These are phyloP conservation scores for Capronia coronata DNA, from an alignment of 2,329 filamentous ascomycete genomes.

Conservation along the genomic window DNA sequence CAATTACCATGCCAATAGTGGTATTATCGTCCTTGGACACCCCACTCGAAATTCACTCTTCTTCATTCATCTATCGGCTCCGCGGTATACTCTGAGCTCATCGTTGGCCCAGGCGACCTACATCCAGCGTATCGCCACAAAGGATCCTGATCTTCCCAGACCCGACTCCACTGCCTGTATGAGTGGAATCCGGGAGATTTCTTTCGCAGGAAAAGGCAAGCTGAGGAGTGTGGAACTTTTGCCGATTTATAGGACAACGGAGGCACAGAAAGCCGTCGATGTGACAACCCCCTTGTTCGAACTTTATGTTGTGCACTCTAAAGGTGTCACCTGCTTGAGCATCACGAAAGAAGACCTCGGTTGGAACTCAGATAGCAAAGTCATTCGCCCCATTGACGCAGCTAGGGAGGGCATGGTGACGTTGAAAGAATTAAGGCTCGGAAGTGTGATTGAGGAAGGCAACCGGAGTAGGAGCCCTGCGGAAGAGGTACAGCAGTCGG, in stretches of 20 bases:
- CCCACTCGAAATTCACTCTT: constrained; percentile 96
- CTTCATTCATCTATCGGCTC: constrained; percentile 90
- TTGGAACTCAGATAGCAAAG: constrained; percentile 86
- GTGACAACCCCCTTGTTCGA: constrained; percentile 79
- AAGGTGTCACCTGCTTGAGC: constrained; percentile 82
- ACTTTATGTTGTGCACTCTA: constrained; percentile 94
- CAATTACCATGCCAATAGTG: constrained; percentile 83
- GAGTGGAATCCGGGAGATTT: constrained; percentile 93
- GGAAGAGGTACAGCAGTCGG: constrained; percentile 36
- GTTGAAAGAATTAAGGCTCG: constrained; percentile 59
- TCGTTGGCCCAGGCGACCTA: constrained; percentile 78
- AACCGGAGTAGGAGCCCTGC: constrained; percentile 35
- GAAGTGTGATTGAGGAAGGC: constrained; percentile 36
- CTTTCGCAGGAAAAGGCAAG: constrained; percentile 76
- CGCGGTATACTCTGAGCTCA: constrained; percentile 74
- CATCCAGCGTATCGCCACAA: constrained; percentile 67
- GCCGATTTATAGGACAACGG: constrained; percentile 51
- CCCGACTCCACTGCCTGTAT: constrained; percentile 95
- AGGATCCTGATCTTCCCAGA: constrained; percentile 66
- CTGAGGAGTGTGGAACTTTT: constrained; percentile 88
- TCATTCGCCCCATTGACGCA: constrained; percentile 68
- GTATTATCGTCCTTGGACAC: constrained; percentile 91
- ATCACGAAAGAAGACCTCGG: constrained; percentile 86
- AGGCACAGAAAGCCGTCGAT: constrained; percentile 48
- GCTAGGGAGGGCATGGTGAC: constrained; percentile 66